Conservation (phyloP, 2,329 filamentous ascomycete species). For the Fusarium pilosicola region DNA sequence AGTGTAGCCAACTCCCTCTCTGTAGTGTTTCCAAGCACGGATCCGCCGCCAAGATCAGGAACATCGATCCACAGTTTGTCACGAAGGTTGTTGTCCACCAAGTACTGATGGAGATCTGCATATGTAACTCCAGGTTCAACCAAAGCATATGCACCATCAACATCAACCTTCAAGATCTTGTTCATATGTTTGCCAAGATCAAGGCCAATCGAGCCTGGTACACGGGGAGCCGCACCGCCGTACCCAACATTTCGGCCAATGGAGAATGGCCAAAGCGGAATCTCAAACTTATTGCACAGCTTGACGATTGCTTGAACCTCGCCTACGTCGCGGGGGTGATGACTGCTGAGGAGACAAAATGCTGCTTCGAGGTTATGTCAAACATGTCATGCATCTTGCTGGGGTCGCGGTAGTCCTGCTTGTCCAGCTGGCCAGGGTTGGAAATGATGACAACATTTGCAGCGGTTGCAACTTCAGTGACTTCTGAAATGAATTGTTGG, state of each 20-base stretch:
- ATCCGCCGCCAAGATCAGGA: conserved; percentile 31
- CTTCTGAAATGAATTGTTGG: conserved; percentile 18
- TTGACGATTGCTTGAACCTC: conserved; percentile 28
- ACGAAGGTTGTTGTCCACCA: conserved; percentile 22
- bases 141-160: conserved; percentile 28
- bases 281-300: conserved; percentile 22
- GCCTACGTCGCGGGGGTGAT: conserved; percentile 18
- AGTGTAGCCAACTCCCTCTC: conserved; percentile 33
- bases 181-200: conserved; percentile 34
- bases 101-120: conserved; percentile 23
- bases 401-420: conserved; percentile 28
- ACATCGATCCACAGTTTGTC: conserved; percentile 36
- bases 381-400: conserved; percentile 37
- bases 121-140: conserved; percentile 30
- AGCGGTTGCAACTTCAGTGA: neutral
- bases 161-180: conserved; percentile 27
- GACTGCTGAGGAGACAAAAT: conserved; percentile 32
- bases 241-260: conserved; percentile 34
- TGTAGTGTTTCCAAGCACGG: conserved; percentile 27
- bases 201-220: conserved; percentile 15
- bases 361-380: conserved; percentile 18
- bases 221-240: conserved; percentile 27
- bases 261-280: conserved; percentile 36
- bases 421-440: neutral
- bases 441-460: conserved; percentile 26